phyloP scores from a whole-genome alignment of 345 rosid genomes.

The Hypericum androsaemum region DNA sequence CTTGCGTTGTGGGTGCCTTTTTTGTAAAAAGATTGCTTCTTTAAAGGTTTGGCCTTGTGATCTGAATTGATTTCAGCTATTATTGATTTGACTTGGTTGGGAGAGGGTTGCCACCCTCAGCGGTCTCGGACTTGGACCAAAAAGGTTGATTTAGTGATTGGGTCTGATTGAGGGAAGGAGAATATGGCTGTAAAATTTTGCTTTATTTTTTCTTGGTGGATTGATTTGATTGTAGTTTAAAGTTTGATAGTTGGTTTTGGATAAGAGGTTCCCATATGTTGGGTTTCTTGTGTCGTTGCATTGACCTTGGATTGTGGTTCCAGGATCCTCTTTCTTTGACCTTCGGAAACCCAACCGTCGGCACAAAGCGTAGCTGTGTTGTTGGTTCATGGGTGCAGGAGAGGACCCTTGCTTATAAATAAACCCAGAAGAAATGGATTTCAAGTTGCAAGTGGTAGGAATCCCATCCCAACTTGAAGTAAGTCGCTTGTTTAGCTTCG shows the following conservation, averaged over 20 bases:
- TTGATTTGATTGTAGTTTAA: background rate
- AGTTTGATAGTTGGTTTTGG: background rate
- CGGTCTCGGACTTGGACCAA: too few species aligned
- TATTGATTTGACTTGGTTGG: too few species aligned
- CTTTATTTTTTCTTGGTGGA: background rate
- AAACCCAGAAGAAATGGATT: constrained; percentile 30
- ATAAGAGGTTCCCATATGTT: background rate
- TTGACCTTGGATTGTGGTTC: constrained; percentile 10
- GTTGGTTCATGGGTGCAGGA: constrained; percentile 9
- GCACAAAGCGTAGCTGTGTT: constrained; percentile 1
- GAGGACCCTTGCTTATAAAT: constrained; percentile 8
- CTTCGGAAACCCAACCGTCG: constrained; percentile 4
- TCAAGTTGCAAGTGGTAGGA: constrained; percentile 27
- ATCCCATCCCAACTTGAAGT: constrained; percentile 30
- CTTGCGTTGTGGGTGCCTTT: too few species aligned
- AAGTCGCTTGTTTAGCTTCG: constrained; percentile 12
- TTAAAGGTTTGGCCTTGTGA: too few species aligned
- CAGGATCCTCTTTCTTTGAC: constrained; percentile 15
- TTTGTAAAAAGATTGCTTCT: too few species aligned
- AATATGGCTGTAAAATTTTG: too few species aligned
- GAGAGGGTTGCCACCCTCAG: too few species aligned
- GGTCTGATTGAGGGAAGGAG: too few species aligned
- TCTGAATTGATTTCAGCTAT: too few species aligned
- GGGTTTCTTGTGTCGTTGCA: constrained; percentile 12
- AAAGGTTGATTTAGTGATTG: too few species aligned